Evolutionary conservation across 2,329 filamentous ascomycete species (phyloP), one percentile per base, ranked within the genome.

Genomic region (Trichoderma sp.): DNA sequence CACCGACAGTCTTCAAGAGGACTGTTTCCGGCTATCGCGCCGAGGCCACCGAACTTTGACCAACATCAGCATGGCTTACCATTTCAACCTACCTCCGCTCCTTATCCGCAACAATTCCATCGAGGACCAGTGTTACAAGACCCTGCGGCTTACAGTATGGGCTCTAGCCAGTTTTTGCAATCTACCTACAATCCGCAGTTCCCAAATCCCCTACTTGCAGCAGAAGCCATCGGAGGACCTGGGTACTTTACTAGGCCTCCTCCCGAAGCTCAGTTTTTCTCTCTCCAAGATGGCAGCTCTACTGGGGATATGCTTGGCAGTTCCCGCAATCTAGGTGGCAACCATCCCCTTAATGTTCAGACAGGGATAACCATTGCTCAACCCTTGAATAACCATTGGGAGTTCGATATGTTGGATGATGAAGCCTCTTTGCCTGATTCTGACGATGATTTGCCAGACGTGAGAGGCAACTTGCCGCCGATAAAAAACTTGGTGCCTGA

Each of bases 401-500:
- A 74, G 84, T 70, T 75, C 39, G 76, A 79, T 18, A 62, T 76
- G 14, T 75, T 76, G 39, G 87, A 89, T 51, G 89, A 92, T 70
- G 89, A 91, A 73, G 86, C 84, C n/a, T 89, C 86, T 26, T 88
- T 90, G 82, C 84, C 82, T 11, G 88, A 89, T 39, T 89, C 88
- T 1, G 89, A 90, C 24, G 88, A 91, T 39, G 88, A 90, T 36
- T 74, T 76, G 18, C 82, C 83, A 70, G 81, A 83, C 34, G 80
- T 83, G 62, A 71, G 80, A 79, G 71, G 80, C 79, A 63, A 80
- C 53, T 68, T 81, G n/a, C 75, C 74, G 11, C 77, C 79, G 18
- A 75, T 78, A 6, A 77, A 82, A 57, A 83, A 85, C 71, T 77
- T 82, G 30, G 82, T 84, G 30, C 73, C 76, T 53, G 74, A 75